Evolutionary conservation across 352 stramenopile species (phyloP).

Genomic region (Stramenopiles sp.): DNA sequence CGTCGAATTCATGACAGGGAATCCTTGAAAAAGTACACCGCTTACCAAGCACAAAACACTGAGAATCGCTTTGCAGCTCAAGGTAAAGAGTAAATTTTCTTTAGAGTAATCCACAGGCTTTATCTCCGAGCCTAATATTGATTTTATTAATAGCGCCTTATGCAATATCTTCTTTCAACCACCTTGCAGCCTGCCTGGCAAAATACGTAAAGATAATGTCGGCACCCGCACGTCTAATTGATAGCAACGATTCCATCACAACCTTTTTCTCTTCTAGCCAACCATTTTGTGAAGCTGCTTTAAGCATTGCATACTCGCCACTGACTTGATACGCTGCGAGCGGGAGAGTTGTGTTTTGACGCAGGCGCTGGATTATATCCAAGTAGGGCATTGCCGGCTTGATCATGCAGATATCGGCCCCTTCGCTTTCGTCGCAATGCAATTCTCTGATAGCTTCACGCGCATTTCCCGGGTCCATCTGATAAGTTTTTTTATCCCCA

Average conservation of each 20-base stretch:
- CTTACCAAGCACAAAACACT: neutral
- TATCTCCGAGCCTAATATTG: too few relatives aligned
- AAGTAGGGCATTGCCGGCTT: constrained; percentile 95
- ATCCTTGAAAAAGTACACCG: neutral
- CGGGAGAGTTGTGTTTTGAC: constrained; percentile 65
- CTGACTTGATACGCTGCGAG: constrained; percentile 96
- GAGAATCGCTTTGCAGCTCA: neutral
- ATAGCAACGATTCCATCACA: constrained; percentile 52
- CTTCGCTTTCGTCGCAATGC: constrained; percentile 49
- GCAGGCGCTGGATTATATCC: constrained; percentile 84
- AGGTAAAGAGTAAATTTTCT: neutral
- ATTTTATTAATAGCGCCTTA: too few relatives aligned
- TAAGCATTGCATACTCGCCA: constrained; percentile 98
- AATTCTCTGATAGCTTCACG: constrained; percentile 53
- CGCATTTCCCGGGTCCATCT: constrained; percentile 63
- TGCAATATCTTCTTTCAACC: constrained; percentile 60
- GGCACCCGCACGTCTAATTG: constrained; percentile 64
- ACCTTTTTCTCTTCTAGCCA: constrained; percentile 65
- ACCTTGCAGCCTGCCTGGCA: constrained; percentile 58
- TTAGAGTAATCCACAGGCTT: neutral
- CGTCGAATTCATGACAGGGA: neutral
- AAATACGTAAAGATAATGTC: constrained; percentile 98
- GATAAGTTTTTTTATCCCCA: constrained; percentile 85
- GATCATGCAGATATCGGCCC: constrained; percentile 97
- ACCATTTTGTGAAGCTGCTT: constrained; percentile 53